phyloP scores from a whole-genome alignment of 305 asterid species.

The Ajuga reptans region DNA sequence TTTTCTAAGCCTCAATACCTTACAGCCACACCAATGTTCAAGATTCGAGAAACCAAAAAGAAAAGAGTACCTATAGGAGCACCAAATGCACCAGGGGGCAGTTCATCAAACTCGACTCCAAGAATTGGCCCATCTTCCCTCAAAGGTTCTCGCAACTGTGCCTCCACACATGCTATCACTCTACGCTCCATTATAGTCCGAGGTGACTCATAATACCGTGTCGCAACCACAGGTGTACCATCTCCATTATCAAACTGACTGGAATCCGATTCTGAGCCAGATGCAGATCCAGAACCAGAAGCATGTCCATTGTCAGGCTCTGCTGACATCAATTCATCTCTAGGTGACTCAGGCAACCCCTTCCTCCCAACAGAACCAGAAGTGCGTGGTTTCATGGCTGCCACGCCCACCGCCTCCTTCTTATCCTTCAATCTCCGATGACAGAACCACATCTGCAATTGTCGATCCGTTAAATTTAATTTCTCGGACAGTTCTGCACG shows the following conservation, averaged over 20 bases:
- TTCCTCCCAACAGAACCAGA: slow-evolving; percentile 39
- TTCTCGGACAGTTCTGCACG: slow-evolving; percentile 68
- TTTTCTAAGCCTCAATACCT: slow-evolving; percentile 14
- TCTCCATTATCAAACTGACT: slow-evolving; percentile 64
- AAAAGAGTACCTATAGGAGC: slow-evolving; percentile 65
- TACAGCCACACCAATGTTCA: slow-evolving; percentile 8
- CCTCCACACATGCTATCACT: slow-evolving; percentile 78
- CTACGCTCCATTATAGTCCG: slow-evolving; percentile 57
- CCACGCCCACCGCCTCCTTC: slow-evolving; percentile 62
- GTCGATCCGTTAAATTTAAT: slow-evolving; percentile 76
- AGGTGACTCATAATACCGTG: slow-evolving; percentile 64
- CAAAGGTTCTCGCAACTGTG: slow-evolving; percentile 83
- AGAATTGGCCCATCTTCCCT: slow-evolving; percentile 83
- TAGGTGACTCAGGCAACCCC: slow-evolving; percentile 44
- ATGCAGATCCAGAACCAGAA: slow-evolving; percentile 56
- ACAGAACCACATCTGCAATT: slow-evolving; percentile 99
- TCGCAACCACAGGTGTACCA: slow-evolving; percentile 41
- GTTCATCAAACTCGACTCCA: slow-evolving; percentile 86
- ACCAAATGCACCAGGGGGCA: slow-evolving; percentile 98
- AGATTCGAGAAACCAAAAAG: slow-evolving; percentile 11
- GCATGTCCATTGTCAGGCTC: slow-evolving; percentile 50
- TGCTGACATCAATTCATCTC: slow-evolving; percentile 43
- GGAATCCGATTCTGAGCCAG: slow-evolving; percentile 60
- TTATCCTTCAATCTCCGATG: slow-evolving; percentile 93
- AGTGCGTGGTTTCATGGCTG: slow-evolving; percentile 46